A percentile compares a stretch with the other conserved stretches of the same genome.
phyloP scores from a whole-genome alignment of 805 yeast species.

The Yarrowia deformans region DNA sequence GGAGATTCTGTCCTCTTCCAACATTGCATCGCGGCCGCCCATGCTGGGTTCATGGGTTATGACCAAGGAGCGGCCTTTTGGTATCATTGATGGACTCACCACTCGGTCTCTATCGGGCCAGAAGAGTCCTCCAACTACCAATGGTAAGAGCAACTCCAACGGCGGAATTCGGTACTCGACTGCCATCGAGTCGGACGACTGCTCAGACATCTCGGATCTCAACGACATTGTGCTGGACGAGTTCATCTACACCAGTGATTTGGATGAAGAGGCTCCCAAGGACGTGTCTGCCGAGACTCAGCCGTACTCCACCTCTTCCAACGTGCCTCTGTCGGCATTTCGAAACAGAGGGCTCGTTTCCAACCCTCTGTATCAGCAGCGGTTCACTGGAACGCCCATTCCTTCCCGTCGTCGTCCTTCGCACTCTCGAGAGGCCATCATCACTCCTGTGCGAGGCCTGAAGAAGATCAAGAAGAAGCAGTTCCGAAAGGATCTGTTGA shows the following conservation, averaged over 20 bases:
- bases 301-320: slow-evolving; percentile 46
- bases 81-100: slow-evolving; percentile 92
- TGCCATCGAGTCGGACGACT: slow-evolving; percentile 40
- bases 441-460: slow-evolving; percentile 47
- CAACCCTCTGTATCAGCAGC: slow-evolving; percentile 32
- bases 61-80: slow-evolving; percentile 77
- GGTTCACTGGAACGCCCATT: slow-evolving; percentile 28
- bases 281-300: slow-evolving; percentile 46
- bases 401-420: slow-evolving; percentile 37
- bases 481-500: slow-evolving; percentile 35
- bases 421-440: slow-evolving; percentile 45
- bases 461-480: slow-evolving; percentile 43
- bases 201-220: slow-evolving; percentile 47
- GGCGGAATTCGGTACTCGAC: slow-evolving; percentile 41
- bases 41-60: slow-evolving; percentile 92
- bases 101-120: slow-evolving; percentile 78
- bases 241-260: slow-evolving; percentile 83
- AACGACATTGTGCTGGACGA: slow-evolving; percentile 73
- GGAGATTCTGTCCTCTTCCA: slow-evolving; percentile 87
- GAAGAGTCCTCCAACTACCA: slow-evolving; percentile 42
- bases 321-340: slow-evolving; percentile 87
- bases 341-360: slow-evolving; percentile 71
- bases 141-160: slow-evolving; percentile 19
- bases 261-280: slow-evolving; percentile 60
- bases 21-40: slow-evolving; percentile 85